These are phyloP conservation scores for Kodamaea sp. DNA, from an alignment of 1,139 yeast genomes.

Conservation along the genomic window DNA sequence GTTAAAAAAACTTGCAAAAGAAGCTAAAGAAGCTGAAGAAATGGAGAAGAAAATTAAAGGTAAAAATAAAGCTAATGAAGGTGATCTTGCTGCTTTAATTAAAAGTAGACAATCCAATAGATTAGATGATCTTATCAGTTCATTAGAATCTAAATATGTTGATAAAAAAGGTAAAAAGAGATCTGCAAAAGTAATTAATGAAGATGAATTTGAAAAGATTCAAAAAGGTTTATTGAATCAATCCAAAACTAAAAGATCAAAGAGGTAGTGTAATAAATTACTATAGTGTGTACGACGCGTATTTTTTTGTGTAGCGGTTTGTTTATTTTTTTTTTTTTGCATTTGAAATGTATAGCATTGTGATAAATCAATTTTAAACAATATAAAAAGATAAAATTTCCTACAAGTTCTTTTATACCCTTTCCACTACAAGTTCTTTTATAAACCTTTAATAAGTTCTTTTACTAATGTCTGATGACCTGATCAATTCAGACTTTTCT, in stretches of 20 bases:
- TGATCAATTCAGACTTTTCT: slow-evolving; percentile 4
- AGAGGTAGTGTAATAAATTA: neutral
- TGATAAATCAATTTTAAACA: neutral
- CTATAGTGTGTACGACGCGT: neutral
- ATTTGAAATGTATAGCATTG: too few species aligned
- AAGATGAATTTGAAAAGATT: slow-evolving; percentile 39
- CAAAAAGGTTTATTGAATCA: slow-evolving; percentile 22
- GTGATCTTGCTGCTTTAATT: slow-evolving; percentile 51
- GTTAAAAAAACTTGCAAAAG: slow-evolving; percentile 48
- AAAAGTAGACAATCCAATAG: slow-evolving; percentile 40
- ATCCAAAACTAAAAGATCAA: slow-evolving; percentile 5
- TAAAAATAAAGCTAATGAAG: slow-evolving; percentile 35
- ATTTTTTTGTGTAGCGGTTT: neutral
- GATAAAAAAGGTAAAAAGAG: slow-evolving; percentile 37
- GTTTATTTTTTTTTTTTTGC: too few species aligned
- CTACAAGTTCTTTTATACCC: too few species aligned
- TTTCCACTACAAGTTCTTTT: too few species aligned
- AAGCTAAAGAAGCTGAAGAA: slow-evolving; percentile 67
- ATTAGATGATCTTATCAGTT: slow-evolving; percentile 46
- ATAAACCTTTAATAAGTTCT: too few species aligned
- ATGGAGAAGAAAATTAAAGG: slow-evolving; percentile 49
- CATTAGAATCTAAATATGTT: slow-evolving; percentile 55
- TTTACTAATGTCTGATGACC: slow-evolving; percentile 10
- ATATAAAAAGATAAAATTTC: neutral
- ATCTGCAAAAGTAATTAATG: slow-evolving; percentile 28